Base-by-base conservation (phyloP, 441 rosid species). In the Flueggea neowawraea region DNA sequence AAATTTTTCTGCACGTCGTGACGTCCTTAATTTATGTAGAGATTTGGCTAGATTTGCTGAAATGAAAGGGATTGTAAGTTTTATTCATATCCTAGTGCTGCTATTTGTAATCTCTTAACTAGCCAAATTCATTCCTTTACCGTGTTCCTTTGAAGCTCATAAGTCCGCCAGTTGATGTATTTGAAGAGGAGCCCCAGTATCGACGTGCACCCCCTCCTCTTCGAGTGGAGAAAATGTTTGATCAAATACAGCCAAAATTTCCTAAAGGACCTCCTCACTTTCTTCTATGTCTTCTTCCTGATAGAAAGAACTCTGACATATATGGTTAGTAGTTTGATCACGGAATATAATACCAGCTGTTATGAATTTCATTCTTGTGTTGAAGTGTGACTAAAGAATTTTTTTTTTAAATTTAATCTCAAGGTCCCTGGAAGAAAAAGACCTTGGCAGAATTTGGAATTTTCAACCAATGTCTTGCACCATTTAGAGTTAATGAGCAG, bases 371-470 rank as follows among this genome's bases (percentile, higher is more conserved):
- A n/a, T 64, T 43, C 12, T 61, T 62, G 16, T 39, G 52, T 16
- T 51, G 33, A 15, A 31, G 31, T 36, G n/a, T 28, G 15, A 15
- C 13, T 57, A 36, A 57, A 16, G 14, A 39, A 13, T 12, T 51
- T 14, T 16, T n/a, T 5, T 22, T 60, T 33, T 50, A 44, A 15
- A 22, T 56, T 52, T 51, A 22, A 22, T 22, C 28, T 22, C 28
- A 58, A 83, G 96, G 96, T 56, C 94, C 91, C 1, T 89, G 94
- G 94, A 89, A 87, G 58, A 70, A 76, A 52, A 89, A 89, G 58
- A 77, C 73, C 67, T 82, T 89, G 32, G 69, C 87, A 22, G 94
- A 89, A 16, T 77, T 39, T 43, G 96, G 94, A 55, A 82, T 89
- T 68, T 80, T 83, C 16, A 89, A 83, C 55, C 94, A 87, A 44